Conservation (phyloP, 495 filamentous ascomycete species). For the Neurospora cerealis region DNA sequence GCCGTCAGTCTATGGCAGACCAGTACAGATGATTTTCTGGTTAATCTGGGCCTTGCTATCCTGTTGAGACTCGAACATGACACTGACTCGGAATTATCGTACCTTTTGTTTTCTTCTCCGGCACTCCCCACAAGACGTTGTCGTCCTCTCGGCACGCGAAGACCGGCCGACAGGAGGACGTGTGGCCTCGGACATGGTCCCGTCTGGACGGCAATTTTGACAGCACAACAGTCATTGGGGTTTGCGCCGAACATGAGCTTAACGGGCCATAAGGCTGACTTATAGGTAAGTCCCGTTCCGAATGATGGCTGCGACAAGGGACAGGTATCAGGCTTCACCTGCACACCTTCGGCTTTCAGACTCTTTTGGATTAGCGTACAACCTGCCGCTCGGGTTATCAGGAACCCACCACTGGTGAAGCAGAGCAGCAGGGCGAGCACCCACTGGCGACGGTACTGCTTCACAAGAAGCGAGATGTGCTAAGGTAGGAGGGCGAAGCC, state of each 20-base stretch:
- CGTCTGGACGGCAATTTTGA: slow-evolving; percentile 3
- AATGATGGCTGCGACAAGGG: slow-evolving; percentile 6
- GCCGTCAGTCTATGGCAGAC: slow-evolving; percentile 1
- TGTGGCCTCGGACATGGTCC: slow-evolving; percentile 26
- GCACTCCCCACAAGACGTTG: slow-evolving; percentile 31
- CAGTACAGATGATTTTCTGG: not conserved
- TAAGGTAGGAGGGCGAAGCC: not conserved
- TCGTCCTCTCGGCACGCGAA: slow-evolving; percentile 24
- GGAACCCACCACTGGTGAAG: not conserved
- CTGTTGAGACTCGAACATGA: not conserved
- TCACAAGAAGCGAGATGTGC: not conserved
- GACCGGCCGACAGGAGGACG: slow-evolving; percentile 11
- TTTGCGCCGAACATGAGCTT: slow-evolving; percentile 1
- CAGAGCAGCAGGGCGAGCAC: not conserved
- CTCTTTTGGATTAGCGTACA: slow-evolving; percentile 21
- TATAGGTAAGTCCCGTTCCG: slow-evolving; percentile 16
- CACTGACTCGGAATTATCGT: not conserved
- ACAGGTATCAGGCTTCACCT: slow-evolving; percentile 8
- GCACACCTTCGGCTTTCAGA: slow-evolving; percentile 20
- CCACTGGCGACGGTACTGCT: not conserved
- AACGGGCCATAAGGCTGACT: slow-evolving; percentile 23
- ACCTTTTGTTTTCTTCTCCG: slow-evolving; percentile 33
- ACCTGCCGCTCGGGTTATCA: slow-evolving; percentile 3
- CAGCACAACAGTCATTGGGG: not conserved
- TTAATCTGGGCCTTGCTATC: not conserved